Conservation (phyloP, 768 basidiomycete species). For the Lactarius sp. region DNA sequence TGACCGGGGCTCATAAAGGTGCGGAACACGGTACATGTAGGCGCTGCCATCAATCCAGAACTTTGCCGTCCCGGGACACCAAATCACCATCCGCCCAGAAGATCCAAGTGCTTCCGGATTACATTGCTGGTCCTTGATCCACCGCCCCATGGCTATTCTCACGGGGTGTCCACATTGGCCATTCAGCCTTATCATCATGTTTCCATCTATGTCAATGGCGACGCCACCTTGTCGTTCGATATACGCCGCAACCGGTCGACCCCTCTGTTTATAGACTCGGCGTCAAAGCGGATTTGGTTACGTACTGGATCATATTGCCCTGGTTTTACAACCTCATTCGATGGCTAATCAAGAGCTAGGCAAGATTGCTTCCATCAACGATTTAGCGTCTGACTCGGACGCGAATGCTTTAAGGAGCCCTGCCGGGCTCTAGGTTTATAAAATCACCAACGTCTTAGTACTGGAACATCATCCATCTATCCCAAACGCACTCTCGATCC, state of each 20-base stretch:
- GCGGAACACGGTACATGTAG: neutral
- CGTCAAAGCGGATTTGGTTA: neutral
- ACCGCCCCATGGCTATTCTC: neutral
- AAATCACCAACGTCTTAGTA: neutral
- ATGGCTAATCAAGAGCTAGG: neutral
- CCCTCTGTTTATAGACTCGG: neutral
- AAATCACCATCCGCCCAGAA: neutral
- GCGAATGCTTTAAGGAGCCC: neutral
- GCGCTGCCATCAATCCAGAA: neutral
- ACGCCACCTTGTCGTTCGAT: neutral
- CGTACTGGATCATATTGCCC: neutral
- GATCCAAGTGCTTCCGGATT: neutral
- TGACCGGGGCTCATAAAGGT: neutral
- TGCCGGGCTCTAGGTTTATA: neutral
- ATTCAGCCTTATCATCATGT: neutral
- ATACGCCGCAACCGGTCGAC: neutral
- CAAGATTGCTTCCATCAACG: neutral
- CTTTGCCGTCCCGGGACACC: neutral
- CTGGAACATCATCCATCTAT: neutral
- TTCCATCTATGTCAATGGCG: neutral
- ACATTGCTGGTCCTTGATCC: neutral
- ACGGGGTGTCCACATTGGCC: neutral
- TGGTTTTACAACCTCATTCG: neutral
- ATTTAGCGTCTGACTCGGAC: too few species aligned
- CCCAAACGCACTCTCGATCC: neutral